Conservation (phyloP, 129 eudicot species). For the Tagetes patula region DNA sequence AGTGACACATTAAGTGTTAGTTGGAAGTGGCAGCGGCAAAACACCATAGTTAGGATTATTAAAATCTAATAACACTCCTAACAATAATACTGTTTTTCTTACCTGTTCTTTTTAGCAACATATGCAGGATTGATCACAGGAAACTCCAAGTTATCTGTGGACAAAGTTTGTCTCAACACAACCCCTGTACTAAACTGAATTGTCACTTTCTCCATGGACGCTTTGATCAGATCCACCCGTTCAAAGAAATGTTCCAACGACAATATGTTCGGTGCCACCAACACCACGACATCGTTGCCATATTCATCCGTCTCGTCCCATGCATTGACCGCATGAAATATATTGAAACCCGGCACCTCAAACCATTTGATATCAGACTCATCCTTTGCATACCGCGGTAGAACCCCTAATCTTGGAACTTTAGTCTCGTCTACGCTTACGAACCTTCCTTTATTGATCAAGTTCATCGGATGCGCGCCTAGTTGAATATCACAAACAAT, state of each 20-base stretch:
- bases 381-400: conserved; percentile 42
- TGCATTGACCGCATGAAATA: conserved; percentile 37
- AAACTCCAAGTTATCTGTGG: conserved; percentile 19
- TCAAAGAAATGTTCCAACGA: conserved; percentile 40
- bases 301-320: conserved; percentile 39
- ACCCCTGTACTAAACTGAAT: conserved; percentile 28
- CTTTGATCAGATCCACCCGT: conserved; percentile 22
- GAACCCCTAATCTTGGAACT: conserved; percentile 30
- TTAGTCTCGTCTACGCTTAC: conserved; percentile 13
- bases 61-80: too few species aligned
- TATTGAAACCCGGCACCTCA: conserved; percentile 41
- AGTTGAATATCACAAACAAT: conserved; percentile 39
- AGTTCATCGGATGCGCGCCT: conserved; percentile 29
- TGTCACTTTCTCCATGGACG: conserved; percentile 32
- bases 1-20: too few species aligned
- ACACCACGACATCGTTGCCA: conserved; percentile 29
- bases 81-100: background rate
- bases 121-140: conserved; percentile 21
- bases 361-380: conserved; percentile 45
- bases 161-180: conserved; percentile 30
- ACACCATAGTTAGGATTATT: too few species aligned
- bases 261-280: conserved; percentile 44
- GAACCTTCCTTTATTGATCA: conserved; percentile 25
- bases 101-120: conserved; percentile 26
- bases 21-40: too few species aligned